These are phyloP conservation scores for Colletotrichum cereale DNA, from an alignment of 2,329 filamentous ascomycete genomes.

Conservation along the genomic window DNA sequence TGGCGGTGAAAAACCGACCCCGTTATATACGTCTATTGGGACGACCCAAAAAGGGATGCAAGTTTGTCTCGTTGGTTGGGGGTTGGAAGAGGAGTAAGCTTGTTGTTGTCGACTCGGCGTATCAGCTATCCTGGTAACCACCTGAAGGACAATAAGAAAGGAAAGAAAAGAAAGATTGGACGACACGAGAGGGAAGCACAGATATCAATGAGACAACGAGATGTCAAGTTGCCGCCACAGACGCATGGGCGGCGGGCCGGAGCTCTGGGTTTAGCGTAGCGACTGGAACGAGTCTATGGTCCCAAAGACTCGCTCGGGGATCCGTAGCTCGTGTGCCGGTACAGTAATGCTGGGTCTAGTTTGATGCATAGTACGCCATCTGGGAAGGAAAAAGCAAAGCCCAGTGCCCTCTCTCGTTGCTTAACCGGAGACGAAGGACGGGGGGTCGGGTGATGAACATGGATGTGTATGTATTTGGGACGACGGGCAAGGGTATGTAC, in stretches of 20 bases:
- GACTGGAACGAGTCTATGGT: slow-evolving; percentile 20
- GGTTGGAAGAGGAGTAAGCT: slow-evolving; percentile 5
- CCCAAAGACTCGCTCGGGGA: slow-evolving; percentile 32
- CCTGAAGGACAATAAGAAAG: slow-evolving; percentile 36
- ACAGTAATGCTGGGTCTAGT: slow-evolving; percentile 35
- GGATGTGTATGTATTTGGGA: slow-evolving; percentile 12
- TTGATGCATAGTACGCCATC: slow-evolving; percentile 29
- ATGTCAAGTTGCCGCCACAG: slow-evolving; percentile 40
- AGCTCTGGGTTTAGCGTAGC: slow-evolving; percentile 33
- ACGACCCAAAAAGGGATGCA: slow-evolving; percentile 35
- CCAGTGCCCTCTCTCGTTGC: slow-evolving; percentile 16
- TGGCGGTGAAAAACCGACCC: slow-evolving; percentile 25
- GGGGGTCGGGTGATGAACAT: slow-evolving; percentile 15
- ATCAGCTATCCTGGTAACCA: slow-evolving; percentile 36
- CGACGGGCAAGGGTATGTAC: no score
- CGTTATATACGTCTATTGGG: slow-evolving; percentile 32
- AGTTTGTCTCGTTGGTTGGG: slow-evolving; percentile 39
- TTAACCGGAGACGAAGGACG: slow-evolving; percentile 19
- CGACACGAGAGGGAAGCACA: slow-evolving; percentile 37
- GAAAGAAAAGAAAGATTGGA: slow-evolving; percentile 40
- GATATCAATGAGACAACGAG: slow-evolving; percentile 38
- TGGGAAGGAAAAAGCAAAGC: slow-evolving; percentile 32
- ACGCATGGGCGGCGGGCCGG: slow-evolving; percentile 37
- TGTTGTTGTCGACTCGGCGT: slow-evolving; percentile 33
- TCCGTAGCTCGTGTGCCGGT: slow-evolving; percentile 34